Base-by-base conservation (phyloP, 345 rosid species). In the Rhodamnia rubescens region DNA sequence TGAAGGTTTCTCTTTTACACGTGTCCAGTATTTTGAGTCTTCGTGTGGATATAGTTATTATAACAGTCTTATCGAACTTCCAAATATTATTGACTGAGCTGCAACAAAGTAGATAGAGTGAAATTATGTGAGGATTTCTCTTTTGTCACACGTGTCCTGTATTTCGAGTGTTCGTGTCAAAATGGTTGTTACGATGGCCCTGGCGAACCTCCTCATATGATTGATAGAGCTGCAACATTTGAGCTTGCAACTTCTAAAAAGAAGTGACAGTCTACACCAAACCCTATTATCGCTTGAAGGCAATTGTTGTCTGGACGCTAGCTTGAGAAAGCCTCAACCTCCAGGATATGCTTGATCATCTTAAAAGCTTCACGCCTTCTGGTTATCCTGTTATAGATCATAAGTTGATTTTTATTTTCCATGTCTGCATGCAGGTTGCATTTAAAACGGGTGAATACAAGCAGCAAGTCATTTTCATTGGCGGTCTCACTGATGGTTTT, bases 401-500 rank as follows among this genome's bases (percentile, higher is more conserved):
- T 51, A 11, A 69, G 14, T 69, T 69, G 32, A 11, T 69, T 69
- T 18, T 36, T 69, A 44, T 69, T 69, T 20, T 69, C 26, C 47
- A 36, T 69, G 47, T 36, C 80, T 36, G 14, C n/a, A 16, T 55
- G 83, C 91, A 97, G 98, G 99, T 97, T 75, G 99, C 99, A 85
- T 97, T 97, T 90, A 94, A 94, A 91, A 94, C 96, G 1, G 98
- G 98, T 74, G 98, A 97, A 81, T 94, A 94, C 89, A 95, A 91
- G 88, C 98, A 95, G 82, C 98, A 97, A 89, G 95, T 93, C 83
- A 89, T 95, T 82, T 95, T 97, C 85, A 92, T 97, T 85, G 98
- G 98, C 83, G 98, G 99, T 87, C 87, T 95, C 86, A 94, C 98
- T 1, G 98, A 95, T 91, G 98, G 98, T 53, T 93, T 97, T 87